These are phyloP conservation scores for Gossypium schwendimanii DNA, from an alignment of 441 rosid genomes.

Conservation along the genomic window DNA sequence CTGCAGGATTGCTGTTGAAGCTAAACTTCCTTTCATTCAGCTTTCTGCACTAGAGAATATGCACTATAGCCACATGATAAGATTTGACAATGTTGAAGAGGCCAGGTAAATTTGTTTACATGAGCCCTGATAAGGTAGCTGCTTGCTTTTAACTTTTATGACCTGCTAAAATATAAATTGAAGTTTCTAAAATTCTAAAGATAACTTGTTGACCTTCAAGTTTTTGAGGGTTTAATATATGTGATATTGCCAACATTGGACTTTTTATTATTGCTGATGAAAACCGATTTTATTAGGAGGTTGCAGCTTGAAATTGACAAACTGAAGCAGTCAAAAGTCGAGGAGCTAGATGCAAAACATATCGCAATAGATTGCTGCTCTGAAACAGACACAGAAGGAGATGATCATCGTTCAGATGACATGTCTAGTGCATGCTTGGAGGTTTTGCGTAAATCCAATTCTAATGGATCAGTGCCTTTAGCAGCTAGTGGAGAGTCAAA, in stretches of 20 bases:
- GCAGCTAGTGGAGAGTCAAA: slow-evolving; percentile 33
- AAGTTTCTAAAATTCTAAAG: slow-evolving; percentile 12
- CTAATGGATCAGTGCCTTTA: slow-evolving; percentile 25
- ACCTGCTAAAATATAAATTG: slow-evolving; percentile 3
- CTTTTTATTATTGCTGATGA: slow-evolving; percentile 16
- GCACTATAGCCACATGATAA: slow-evolving; percentile 94
- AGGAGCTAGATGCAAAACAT: slow-evolving; percentile 30
- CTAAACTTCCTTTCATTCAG: slow-evolving; percentile 61
- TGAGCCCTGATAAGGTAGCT: slow-evolving; percentile 6
- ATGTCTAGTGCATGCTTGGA: slow-evolving; percentile 34
- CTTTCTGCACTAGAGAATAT: slow-evolving; percentile 83
- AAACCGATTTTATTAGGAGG: slow-evolving; percentile 42
- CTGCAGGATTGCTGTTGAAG: slow-evolving; percentile 72
- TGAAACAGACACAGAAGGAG: slow-evolving; percentile 85
- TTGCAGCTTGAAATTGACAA: slow-evolving; percentile 55
- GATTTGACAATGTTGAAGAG: slow-evolving; percentile 78
- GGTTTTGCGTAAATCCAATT: slow-evolving; percentile 31
- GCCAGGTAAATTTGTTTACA: slow-evolving; percentile 51
- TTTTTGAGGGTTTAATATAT: slow-evolving; percentile 5
- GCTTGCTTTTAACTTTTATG: slow-evolving; percentile 5
- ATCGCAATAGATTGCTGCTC: slow-evolving; percentile 52
- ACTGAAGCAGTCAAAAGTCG: slow-evolving; percentile 39
- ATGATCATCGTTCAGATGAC: slow-evolving; percentile 35
- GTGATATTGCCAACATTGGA: not conserved
- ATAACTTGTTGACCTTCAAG: not conserved